These are phyloP conservation scores for Aspergillus steynii DNA, from an alignment of 495 filamentous ascomycete species.

Conservation along the genomic window DNA sequence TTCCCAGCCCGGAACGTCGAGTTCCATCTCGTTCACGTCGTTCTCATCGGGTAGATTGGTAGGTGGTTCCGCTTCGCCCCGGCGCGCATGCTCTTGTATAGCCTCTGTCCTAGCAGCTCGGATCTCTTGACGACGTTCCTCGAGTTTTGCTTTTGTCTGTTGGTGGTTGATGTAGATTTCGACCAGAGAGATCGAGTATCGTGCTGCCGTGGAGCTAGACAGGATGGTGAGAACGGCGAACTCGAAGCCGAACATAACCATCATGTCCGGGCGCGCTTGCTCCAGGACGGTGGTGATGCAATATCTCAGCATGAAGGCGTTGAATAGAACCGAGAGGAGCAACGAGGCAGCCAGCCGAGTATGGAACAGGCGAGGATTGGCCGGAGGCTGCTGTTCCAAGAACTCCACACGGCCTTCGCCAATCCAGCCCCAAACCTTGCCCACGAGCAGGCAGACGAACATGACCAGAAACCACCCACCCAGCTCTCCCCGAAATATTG, in stretches of 20 bases:
- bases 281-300: conserved; percentile 78
- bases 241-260: conserved; percentile 99
- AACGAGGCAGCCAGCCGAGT: conserved; percentile 77
- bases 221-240: conserved; percentile 83
- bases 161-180: conserved; percentile 73
- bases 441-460: conserved; percentile 89
- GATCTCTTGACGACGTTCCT: conserved; percentile 66
- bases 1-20: conserved; percentile 95
- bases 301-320: conserved; percentile 75
- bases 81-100: conserved; percentile 40
- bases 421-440: conserved; percentile 98
- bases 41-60: conserved; percentile 61
- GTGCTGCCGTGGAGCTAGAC: conserved; percentile 73
- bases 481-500: conserved; percentile 94
- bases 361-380: conserved; percentile 89
- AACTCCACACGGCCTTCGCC: conserved; percentile 92
- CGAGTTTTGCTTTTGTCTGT: conserved; percentile 65
- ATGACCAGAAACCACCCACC: conserved; percentile 93
- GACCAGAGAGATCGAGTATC: conserved; percentile 77
- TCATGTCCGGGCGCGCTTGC: conserved; percentile 90
- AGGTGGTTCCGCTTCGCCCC: conserved; percentile 31
- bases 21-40: conserved; percentile 87
- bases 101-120: conserved; percentile 60
- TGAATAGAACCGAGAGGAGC: conserved; percentile 71
- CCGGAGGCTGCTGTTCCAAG: conserved; percentile 91